These are phyloP conservation scores for Phialemonium atrogriseum DNA, from an alignment of 2,329 filamentous ascomycete species.

Conservation along the genomic window DNA sequence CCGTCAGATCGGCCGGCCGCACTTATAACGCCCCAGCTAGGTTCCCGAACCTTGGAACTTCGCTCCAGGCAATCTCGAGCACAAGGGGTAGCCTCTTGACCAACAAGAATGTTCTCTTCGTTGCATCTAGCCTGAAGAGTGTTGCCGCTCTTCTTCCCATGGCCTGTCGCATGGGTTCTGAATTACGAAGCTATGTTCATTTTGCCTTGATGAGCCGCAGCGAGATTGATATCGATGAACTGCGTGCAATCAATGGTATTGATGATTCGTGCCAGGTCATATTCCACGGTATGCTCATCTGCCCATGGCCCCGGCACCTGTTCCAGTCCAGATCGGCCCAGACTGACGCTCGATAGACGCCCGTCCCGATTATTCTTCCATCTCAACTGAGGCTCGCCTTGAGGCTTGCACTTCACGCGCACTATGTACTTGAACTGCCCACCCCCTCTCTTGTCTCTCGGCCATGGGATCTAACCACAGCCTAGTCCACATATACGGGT, in stretches of 20 bases:
- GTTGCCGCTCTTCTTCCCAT: constrained; percentile 66
- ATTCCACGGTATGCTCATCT: constrained; percentile 43
- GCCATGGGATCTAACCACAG: constrained; percentile 5
- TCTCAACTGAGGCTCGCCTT: constrained; percentile 64
- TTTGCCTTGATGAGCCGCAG: constrained; percentile 71
- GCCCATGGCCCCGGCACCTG: neutral
- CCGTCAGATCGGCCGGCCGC: constrained; percentile 20
- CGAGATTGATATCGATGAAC: constrained; percentile 57
- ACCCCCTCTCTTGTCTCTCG: neutral
- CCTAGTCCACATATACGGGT: constrained; percentile 59
- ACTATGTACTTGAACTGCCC: constrained; percentile 41
- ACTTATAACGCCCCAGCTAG: constrained; percentile 63
- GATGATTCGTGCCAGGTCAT: constrained; percentile 58
- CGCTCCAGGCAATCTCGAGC: constrained; percentile 50
- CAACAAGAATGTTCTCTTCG: constrained; percentile 72
- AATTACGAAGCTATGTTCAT: constrained; percentile 67
- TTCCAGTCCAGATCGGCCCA: constrained; percentile 4
- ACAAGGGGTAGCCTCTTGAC: constrained; percentile 40
- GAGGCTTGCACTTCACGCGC: constrained; percentile 55
- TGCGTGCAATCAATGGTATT: constrained; percentile 75
- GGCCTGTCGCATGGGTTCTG: constrained; percentile 75
- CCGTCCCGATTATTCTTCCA: constrained; percentile 62
- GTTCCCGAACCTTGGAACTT: constrained; percentile 56
- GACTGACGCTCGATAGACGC: constrained; percentile 47
- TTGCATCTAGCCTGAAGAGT: constrained; percentile 65